phyloP scores from a whole-genome alignment of 176 grass and related monocot species.

The Bothriochloa decipiens region DNA sequence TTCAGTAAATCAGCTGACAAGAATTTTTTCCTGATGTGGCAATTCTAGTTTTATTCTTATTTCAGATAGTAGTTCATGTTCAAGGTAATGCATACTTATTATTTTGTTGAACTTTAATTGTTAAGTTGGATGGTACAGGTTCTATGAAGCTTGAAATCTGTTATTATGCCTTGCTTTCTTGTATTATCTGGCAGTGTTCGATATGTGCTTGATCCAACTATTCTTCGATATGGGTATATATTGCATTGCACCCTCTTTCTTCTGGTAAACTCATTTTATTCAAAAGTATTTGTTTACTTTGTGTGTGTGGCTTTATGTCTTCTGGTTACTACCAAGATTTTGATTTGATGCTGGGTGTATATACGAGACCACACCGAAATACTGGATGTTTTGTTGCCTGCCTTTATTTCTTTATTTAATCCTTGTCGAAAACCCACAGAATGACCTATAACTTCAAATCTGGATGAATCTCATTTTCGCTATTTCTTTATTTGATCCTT shows the following conservation, averaged over 20 bases:
- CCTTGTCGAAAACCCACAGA: neutral
- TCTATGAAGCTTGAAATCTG: neutral
- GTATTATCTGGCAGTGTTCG: neutral
- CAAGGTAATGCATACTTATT: neutral
- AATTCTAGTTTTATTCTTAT: conserved; percentile 1
- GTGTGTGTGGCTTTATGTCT: neutral
- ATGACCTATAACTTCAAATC: neutral
- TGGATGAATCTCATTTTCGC: no score
- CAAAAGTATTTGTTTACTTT: neutral
- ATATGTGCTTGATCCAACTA: neutral
- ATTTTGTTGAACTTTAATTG: no score
- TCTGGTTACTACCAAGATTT: neutral
- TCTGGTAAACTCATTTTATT: neutral
- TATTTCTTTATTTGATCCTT: neutral
- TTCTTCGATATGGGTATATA: neutral
- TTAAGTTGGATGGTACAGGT: neutral
- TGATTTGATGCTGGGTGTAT: neutral
- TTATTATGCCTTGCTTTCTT: neutral
- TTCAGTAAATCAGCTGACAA: neutral
- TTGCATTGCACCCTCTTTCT: neutral
- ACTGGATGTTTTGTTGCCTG: neutral
- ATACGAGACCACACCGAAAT: neutral
- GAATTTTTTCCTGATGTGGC: neutral
- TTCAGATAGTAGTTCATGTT: neutral
- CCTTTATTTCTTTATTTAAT: neutral